Percentiles rank a stretch among this genome's conserved stretches.
phyloP scores from a whole-genome alignment of 2,329 filamentous ascomycete genomes.

The Hymenoscyphus infarciens region DNA sequence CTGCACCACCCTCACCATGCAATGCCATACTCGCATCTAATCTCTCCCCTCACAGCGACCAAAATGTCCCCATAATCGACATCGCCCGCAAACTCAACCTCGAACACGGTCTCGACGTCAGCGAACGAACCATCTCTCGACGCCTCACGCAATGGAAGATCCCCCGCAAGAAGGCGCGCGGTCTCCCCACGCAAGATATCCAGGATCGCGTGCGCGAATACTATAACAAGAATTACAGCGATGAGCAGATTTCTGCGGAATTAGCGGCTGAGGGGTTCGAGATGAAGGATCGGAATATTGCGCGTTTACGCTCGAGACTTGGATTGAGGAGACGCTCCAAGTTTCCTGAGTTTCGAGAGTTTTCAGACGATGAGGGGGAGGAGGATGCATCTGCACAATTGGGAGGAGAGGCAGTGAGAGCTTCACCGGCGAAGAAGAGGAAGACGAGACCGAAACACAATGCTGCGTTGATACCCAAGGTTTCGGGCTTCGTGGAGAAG shows the following conservation, averaged over 20 bases:
- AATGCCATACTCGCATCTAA: neutral
- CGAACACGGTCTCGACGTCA: constrained; percentile 30
- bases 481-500: constrained; percentile 60
- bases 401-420: constrained; percentile 11
- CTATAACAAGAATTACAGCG: constrained; percentile 34
- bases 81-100: constrained; percentile 30
- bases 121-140: constrained; percentile 31
- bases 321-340: constrained; percentile 31
- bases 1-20: neutral
- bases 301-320: constrained; percentile 30
- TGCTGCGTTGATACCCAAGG: constrained; percentile 42
- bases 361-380: constrained; percentile 24
- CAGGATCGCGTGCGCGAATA: constrained; percentile 27
- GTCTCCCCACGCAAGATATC: constrained; percentile 25
- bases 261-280: constrained; percentile 30
- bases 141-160: constrained; percentile 31
- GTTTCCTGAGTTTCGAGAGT: constrained; percentile 32
- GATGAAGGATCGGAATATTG: constrained; percentile 29
- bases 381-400: constrained; percentile 15
- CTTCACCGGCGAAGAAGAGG: constrained; percentile 19
- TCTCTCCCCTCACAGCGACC: constrained; percentile 7
- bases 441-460: constrained; percentile 24
- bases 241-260: constrained; percentile 29
- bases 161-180: constrained; percentile 29
- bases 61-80: constrained; percentile 29